A percentile compares a stretch with the other conserved stretches of the same genome.
These are phyloP conservation scores for Spergularia azorica DNA, from an alignment of 179 eudicot species.

Conservation along the genomic window DNA sequence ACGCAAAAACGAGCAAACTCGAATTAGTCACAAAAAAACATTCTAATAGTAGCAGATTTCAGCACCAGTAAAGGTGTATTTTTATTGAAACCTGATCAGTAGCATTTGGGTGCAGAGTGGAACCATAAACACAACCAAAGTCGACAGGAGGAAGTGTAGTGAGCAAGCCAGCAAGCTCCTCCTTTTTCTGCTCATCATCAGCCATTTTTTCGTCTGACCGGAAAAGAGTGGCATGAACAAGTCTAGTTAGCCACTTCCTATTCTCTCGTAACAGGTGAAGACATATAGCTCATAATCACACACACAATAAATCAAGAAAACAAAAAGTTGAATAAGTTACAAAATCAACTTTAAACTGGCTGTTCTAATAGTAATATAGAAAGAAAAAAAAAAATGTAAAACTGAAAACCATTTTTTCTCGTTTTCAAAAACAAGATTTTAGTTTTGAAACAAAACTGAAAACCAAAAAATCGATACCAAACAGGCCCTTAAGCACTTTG, in stretches of 20 bases:
- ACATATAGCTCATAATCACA: neutral
- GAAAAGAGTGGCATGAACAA: neutral
- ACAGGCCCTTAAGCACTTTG: too few relatives aligned
- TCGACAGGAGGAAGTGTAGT: constrained; percentile 81
- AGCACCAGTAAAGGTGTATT: constrained; percentile 67
- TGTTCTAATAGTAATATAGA: too few relatives aligned
- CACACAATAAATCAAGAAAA: too few relatives aligned
- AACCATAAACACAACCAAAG: constrained; percentile 90
- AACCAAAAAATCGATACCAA: too few relatives aligned
- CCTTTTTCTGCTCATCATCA: constrained; percentile 26
- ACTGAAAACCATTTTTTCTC: too few relatives aligned
- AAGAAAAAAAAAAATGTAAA: too few relatives aligned
- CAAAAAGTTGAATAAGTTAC: too few relatives aligned
- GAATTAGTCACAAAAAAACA: neutral
- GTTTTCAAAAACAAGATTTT: too few relatives aligned
- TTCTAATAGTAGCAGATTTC: constrained; percentile 46
- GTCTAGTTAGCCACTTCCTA: neutral
- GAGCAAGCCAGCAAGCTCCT: constrained; percentile 55
- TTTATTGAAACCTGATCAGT: constrained; percentile 49
- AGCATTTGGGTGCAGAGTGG: constrained; percentile 85
- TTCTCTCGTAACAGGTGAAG: too few relatives aligned
- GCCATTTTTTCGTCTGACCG: constrained; percentile 40
- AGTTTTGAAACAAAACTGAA: too few relatives aligned
- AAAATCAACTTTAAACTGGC: too few relatives aligned
- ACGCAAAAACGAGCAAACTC: neutral